Base-by-base conservation (phyloP, 2,329 filamentous ascomycete genomes). In the Aspergillus latus region DNA sequence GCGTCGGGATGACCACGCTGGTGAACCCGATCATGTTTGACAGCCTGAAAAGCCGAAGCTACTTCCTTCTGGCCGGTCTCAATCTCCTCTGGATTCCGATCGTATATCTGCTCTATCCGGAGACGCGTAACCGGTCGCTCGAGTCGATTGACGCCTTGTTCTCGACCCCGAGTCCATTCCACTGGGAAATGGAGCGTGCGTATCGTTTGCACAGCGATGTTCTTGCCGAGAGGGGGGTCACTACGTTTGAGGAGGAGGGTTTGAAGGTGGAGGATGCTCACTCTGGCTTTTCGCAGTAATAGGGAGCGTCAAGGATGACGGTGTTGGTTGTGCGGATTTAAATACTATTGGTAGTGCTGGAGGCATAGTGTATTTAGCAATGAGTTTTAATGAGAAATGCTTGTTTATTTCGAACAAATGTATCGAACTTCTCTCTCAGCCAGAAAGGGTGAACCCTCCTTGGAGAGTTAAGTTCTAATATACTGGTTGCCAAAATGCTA, bases 61-160 rank as follows among this genome's bases (percentile, higher is more conserved):
- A 82, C 61, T 77, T 82, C 60, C 72, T 83, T 48, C 81, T 83
- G 51, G 80, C 76, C 2, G 78, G 73, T 2, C 64, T 83, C 36
- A 83, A 83, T 59, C 63, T 83, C 9, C 60, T 82, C 7, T 81
- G 76, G 71, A 74, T 82, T 6, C 79, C 80, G 0, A 72, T 79
- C n/a, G 68, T 82, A 36, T 82, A 73, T 62, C 65, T 81, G n/a
- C 74, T 79, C 62, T 82, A 80, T 47, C 82, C 82, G 0, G 83
- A 85, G 63, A 84, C 82, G 0, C 66, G 74, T 2, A 70, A 73
- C 47, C 72, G 79, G n/a, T 80, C 78, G 4, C 70, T 82, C 3
- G 80, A 82, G 59, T 79, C 78, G 3, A 81, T 82, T 40, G 76
- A 81, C 36, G 69, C 74, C 1, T 70, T 83, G 40, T 83, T 83